Evolutionary conservation across 2,329 filamentous ascomycete genomes (phyloP), one percentile per base, ranked within the genome.

Genomic region (Knoxdaviesia proteae): DNA sequence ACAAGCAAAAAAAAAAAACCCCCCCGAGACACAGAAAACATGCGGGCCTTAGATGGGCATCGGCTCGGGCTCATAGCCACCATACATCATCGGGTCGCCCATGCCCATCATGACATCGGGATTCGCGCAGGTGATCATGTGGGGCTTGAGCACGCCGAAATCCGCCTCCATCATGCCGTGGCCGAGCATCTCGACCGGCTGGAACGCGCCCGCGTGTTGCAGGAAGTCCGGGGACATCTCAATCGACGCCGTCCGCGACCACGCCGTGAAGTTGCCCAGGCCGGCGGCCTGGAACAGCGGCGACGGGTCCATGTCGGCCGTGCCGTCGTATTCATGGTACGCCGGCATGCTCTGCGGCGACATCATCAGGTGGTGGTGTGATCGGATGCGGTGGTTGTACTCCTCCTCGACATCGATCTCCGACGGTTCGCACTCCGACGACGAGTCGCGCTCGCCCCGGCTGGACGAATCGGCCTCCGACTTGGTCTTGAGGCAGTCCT

Each of bases 61-160:
- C 20, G 54, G 47, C 40, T 68, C 65, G 44, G 57, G 58, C 45
- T 69, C 66, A 50, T 64, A 71, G 38, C 66, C 65, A 3, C 63
- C 59, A 49, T 66, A 74, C 44, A 74, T 71, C 69, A 73, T 73
- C 1, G 70, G 69, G 47, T 74, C 70, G 11, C 62, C 64, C 51
- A 71, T 63, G 11, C 69, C 66, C 53, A 73, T 60, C 68, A 74
- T 74, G 6, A 68, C 65, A 38, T 71, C 68, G 1, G 66, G 61
- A 42, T 69, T 68, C 37, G 63, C 56, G 49, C 65, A 67, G 35
- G 64, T 64, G 38, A 73, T 57, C 38, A 68, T 61, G 44, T 71
- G 67, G 8, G 69, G 68, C 58, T 73, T 72, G 49, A 73, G 66
- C 31, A 62, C 67, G 35, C 65, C 64, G 41, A 70, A 70, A 36